Evolutionary conservation across 1,284 basidiomycete species (phyloP).

Genomic region (Entoloma clypeatum): DNA sequence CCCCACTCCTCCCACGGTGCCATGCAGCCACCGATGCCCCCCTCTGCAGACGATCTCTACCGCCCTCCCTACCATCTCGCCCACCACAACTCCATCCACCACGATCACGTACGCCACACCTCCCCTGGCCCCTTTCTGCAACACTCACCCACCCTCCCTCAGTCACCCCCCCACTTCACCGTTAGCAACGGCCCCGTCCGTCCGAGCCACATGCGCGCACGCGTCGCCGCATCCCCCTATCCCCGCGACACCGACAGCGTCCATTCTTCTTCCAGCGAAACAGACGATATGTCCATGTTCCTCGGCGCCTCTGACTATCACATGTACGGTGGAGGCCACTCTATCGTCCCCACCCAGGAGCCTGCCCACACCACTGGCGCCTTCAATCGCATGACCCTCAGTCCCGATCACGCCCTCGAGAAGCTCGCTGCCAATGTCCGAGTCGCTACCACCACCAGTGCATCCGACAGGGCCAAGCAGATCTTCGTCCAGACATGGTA

Average conservation of each 20-base stretch:
- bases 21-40: conserved; percentile 46
- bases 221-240: conserved; percentile 75
- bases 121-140: conserved; percentile 15
- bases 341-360: conserved; percentile 56
- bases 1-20: conserved; percentile 72
- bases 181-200: conserved; percentile 68
- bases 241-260: conserved; percentile 79
- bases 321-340: conserved; percentile 49
- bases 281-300: conserved; percentile 78
- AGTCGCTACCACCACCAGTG: conserved; percentile 82
- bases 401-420: conserved; percentile 72
- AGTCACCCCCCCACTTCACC: conserved; percentile 70
- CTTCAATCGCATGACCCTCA: conserved; percentile 71
- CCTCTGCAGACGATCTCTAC: conserved; percentile 63
- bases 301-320: conserved; percentile 60
- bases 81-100: conserved; percentile 32
- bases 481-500: conserved; percentile 88
- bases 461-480: conserved; percentile 83
- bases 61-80: conserved; percentile 53
- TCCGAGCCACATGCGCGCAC: conserved; percentile 69
- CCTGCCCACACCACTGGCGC: conserved; percentile 61
- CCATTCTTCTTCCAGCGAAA: conserved; percentile 80
- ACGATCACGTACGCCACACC: conserved; percentile 39
- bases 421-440: conserved; percentile 83
- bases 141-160: conserved; percentile 39